A percentile compares a stretch with the other conserved stretches of the same genome.
Evolutionary conservation across 1,284 basidiomycete genomes (phyloP).

Genomic region (Leucoagaricus sp.): DNA sequence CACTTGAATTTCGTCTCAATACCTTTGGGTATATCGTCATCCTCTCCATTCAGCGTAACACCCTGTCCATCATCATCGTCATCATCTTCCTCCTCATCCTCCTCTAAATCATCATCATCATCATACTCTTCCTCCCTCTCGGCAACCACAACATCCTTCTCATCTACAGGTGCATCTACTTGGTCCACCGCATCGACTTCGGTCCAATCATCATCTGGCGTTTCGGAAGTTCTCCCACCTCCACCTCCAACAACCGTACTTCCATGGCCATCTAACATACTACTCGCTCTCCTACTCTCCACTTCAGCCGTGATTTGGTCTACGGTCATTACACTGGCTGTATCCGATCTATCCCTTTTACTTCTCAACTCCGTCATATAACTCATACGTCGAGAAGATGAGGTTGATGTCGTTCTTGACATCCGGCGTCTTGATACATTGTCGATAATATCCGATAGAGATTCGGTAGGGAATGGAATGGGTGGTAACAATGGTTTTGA

Average conservation of each 20-base stretch:
- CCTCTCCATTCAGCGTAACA: conserved; percentile 32
- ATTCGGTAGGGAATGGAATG: conserved; percentile 77
- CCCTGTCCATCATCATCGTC: conserved; percentile 44
- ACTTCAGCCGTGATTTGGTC: conserved; percentile 98
- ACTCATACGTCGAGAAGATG: conserved; percentile 65
- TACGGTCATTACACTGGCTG: conserved; percentile 91
- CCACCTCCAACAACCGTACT: background rate
- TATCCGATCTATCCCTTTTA: conserved; percentile 84
- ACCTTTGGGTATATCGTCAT: conserved; percentile 43
- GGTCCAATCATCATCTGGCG: conserved; percentile 70
- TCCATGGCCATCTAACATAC: conserved; percentile 18
- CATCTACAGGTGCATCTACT: conserved; percentile 49
- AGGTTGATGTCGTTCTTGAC: conserved; percentile 47
- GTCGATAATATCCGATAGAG: conserved; percentile 77
- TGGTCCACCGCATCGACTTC: conserved; percentile 48
- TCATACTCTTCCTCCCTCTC: conserved; percentile 35
- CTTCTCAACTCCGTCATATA: conserved; percentile 78
- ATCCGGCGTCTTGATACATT: conserved; percentile 41
- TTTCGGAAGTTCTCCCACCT: conserved; percentile 30
- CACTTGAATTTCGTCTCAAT: conserved; percentile 13
- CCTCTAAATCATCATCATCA: conserved; percentile 33
- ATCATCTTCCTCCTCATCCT: conserved; percentile 43
- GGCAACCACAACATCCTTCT: conserved; percentile 40
- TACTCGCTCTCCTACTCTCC: conserved; percentile 74
- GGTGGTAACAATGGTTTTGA: conserved; percentile 74